Conservation (phyloP, 257 asterid genomes). For the Paraleonurus japonicus region DNA sequence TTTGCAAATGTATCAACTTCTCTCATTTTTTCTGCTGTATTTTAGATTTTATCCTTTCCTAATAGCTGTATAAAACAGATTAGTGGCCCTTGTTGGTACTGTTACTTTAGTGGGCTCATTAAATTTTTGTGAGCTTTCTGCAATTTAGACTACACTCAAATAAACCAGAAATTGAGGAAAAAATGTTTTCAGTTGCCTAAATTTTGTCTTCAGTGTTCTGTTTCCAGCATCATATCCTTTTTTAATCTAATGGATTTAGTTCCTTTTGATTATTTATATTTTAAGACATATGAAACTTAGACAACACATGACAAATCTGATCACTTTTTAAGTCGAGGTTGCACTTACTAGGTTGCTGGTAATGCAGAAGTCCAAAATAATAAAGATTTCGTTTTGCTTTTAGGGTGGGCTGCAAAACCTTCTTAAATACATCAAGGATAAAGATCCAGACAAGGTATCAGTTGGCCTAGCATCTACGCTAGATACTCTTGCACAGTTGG, state of each 20-base stretch:
- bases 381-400: slow-evolving; percentile 19
- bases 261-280: neutral
- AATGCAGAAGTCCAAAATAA: slow-evolving; percentile 4
- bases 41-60: neutral
- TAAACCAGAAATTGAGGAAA: neutral
- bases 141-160: neutral
- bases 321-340: slow-evolving; percentile 2
- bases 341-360: slow-evolving; percentile 7
- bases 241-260: neutral
- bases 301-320: neutral
- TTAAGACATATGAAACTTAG: neutral
- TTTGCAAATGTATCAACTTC: neutral
- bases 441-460: slow-evolving; percentile 83
- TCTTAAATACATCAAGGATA: slow-evolving; percentile 66
- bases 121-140: neutral
- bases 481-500: slow-evolving; percentile 81
- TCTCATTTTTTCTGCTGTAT: neutral
- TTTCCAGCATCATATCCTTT: neutral
- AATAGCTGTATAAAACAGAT: neutral
- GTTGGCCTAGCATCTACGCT: slow-evolving; percentile 78
- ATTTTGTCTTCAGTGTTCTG: neutral
- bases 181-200: neutral
- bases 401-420: slow-evolving; percentile 90
- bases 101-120: neutral
- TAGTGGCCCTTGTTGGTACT: neutral